phyloP scores from a whole-genome alignment of 345 rosid species.

The Reutealis trisperma region DNA sequence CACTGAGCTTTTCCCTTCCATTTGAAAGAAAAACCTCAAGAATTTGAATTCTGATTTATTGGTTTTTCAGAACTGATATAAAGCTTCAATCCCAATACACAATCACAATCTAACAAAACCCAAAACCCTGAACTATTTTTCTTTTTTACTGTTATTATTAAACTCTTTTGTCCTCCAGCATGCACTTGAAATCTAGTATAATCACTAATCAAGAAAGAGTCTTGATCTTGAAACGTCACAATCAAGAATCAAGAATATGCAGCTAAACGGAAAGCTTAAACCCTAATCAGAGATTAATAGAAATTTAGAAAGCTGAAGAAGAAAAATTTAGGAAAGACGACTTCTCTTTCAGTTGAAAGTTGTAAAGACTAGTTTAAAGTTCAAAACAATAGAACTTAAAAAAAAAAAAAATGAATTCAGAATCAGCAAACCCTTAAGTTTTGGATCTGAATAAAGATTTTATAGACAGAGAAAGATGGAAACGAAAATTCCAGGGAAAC shows the following conservation, averaged over 20 bases:
- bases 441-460: not conserved
- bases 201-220: too few species aligned
- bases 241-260: slow-evolving; percentile 9
- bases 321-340: not conserved
- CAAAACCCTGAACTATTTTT: not conserved
- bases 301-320: not conserved
- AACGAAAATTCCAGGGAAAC: not conserved
- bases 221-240: not conserved
- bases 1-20: slow-evolving; percentile 54
- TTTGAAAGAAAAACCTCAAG: slow-evolving; percentile 7
- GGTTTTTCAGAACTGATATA: not conserved
- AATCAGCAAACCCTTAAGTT: not conserved
- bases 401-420: not conserved
- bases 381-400: not conserved
- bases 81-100: not conserved
- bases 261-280: not conserved
- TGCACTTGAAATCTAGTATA: not conserved
- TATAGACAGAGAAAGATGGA: not conserved
- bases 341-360: not conserved
- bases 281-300: not conserved
- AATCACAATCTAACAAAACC: not conserved
- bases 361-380: not conserved
- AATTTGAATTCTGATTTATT: not conserved
- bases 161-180: not conserved
- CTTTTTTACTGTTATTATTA: too few species aligned